Percentiles rank a stretch among this genome's conserved stretches.
These are phyloP conservation scores for Syncephalis fuscata DNA, from an alignment of 371 early-diverging fungal species.

Conservation along the genomic window DNA sequence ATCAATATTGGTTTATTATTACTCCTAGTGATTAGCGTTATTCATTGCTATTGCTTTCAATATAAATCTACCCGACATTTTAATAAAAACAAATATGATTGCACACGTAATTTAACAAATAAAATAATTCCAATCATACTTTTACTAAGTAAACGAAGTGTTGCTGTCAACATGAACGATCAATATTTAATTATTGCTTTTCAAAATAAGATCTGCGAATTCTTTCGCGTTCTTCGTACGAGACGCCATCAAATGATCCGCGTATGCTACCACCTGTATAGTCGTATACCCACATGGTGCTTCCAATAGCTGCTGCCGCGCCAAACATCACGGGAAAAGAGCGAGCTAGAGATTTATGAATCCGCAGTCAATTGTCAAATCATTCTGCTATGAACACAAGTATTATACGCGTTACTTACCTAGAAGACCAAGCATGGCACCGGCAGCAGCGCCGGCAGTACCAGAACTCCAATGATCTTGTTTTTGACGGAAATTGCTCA, in stretches of 20 bases:
- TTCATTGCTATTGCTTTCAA: too few species aligned
- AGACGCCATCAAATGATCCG: background rate
- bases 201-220: background rate
- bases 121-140: too few species aligned
- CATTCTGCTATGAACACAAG: too few species aligned
- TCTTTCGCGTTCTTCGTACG: background rate
- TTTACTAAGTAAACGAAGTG: too few species aligned
- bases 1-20: too few species aligned
- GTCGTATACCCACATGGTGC: background rate
- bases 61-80: too few species aligned
- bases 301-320: background rate
- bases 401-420: background rate
- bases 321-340: background rate
- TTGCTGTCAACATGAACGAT: too few species aligned
- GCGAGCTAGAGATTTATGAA: background rate
- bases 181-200: background rate
- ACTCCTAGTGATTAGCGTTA: too few species aligned
- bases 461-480: background rate
- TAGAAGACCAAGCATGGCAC: background rate
- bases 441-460: background rate
- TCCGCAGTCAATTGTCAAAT: too few species aligned
- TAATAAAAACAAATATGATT: too few species aligned
- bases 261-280: background rate
- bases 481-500: background rate
- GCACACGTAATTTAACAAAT: too few species aligned